Base-by-base conservation (phyloP, 441 rosid species). In the Rhodomyrtus psidioides region DNA sequence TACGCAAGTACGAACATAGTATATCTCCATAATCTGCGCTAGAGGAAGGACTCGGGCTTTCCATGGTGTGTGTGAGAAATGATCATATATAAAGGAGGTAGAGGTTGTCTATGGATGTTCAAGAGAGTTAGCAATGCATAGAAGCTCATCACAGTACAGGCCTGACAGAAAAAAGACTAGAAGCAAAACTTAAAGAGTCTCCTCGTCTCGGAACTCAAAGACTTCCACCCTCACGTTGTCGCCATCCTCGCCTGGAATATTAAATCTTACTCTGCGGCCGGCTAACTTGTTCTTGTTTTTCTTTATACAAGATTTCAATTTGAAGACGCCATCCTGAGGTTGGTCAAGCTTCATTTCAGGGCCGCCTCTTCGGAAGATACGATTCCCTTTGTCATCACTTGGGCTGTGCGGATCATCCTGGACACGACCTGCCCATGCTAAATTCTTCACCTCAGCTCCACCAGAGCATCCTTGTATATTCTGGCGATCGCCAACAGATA, bases 281-380 rank as follows among this genome's bases (percentile, higher is more conserved):
- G 23, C 30, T 39, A 65, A 82, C 84, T 39, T 81, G 56, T 53
- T 17, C 82, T 55, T 44, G 17, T 44, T 46, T 44, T 87, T 84
- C 82, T 83, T 84, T 44, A 87, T n/a, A 83, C 88, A 84, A 49
- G 88, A 87, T 60, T 54, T 87, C 49, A 87, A 51, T 21, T 58
- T 46, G 2, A 28, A 12, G 30, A 42, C 44, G 23, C 27, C 54
- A n/a, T 59, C 55, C 55, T 19, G 23, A 70, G 79, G 13, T 57
- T 26, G 60, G 28, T 26, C 60, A 12, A 57, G 60, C 60, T 57
- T 57, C 60, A 26, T 57, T 57, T 12, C 60, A 12, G 28, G 60
- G 28, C 15, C 7, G 28, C 12, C 60, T 57, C 15, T 26, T 15
- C 7, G 28, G n/a, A 57, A 26, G 28, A 26, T 12, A 26, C 28